Evolutionary conservation across 768 basidiomycete genomes (phyloP).

Genomic region (Tulasnella sp.): DNA sequence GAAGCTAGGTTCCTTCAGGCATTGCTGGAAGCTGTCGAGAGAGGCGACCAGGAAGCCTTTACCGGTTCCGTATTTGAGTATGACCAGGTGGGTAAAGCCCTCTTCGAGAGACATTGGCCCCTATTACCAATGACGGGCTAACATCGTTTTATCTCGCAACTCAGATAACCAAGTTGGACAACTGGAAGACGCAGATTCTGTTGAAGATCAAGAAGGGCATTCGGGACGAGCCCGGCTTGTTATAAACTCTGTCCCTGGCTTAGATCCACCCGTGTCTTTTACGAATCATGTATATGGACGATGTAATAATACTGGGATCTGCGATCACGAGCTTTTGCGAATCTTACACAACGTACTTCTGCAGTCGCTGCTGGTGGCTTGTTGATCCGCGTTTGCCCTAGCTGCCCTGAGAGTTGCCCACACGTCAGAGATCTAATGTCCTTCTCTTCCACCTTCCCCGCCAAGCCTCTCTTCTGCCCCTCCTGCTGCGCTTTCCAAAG

Average conservation of each 20-base stretch:
- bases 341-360: not conserved
- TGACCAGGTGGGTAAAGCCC: conserved; percentile 64
- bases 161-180: conserved; percentile 74
- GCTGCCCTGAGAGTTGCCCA: not conserved
- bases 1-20: conserved; percentile 87
- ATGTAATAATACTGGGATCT: not conserved
- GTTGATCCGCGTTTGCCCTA: not conserved
- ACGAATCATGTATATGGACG: not conserved
- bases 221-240: conserved; percentile 53
- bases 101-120: not conserved
- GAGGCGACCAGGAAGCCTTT: conserved; percentile 71
- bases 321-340: not conserved
- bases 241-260: conserved; percentile 14
- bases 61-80: conserved; percentile 87
- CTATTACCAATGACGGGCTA: not conserved
- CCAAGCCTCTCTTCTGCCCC: not conserved
- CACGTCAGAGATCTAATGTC: not conserved
- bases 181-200: conserved; percentile 92
- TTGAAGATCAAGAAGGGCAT: conserved; percentile 87
- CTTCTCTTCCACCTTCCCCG: not conserved
- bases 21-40: conserved; percentile 76
- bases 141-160: not conserved
- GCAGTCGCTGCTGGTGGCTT: not conserved
- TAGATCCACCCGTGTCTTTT: not conserved
- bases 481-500: not conserved